phyloP scores from a whole-genome alignment of 805 yeast genomes.

The Millerozyma acaciae region DNA sequence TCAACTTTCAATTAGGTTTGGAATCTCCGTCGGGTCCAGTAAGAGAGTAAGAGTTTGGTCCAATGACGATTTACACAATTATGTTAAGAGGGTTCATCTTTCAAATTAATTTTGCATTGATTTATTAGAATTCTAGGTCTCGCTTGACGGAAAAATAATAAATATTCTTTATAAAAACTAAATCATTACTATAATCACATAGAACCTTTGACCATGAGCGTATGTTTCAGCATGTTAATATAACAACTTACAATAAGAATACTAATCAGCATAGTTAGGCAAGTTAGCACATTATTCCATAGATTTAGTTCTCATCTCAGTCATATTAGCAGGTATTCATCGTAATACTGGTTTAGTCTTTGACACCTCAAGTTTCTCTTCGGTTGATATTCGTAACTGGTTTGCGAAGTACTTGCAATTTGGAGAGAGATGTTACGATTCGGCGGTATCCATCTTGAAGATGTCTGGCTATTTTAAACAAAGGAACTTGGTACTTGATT shows the following conservation, averaged over 20 bases:
- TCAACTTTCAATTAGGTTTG: conserved; percentile 44
- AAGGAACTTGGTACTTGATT: conserved; percentile 34
- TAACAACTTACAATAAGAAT: conserved; percentile 1
- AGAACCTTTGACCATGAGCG: conserved; percentile 1
- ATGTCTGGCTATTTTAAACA: conserved; percentile 50
- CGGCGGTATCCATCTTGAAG: conserved; percentile 42
- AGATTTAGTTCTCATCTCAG: conserved; percentile 74
- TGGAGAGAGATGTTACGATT: conserved; percentile 60
- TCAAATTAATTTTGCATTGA: neutral
- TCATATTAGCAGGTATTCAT: conserved; percentile 82
- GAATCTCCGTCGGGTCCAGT: conserved; percentile 34
- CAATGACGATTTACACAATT: conserved; percentile 42
- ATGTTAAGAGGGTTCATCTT: conserved; percentile 39
- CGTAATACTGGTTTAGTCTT: conserved; percentile 73
- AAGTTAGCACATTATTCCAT: conserved; percentile 66
- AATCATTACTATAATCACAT: neutral
- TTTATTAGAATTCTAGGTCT: conserved; percentile 1
- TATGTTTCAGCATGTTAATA: neutral
- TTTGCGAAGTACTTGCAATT: conserved; percentile 50
- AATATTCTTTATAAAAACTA: conserved; percentile 1
- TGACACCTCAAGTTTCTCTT: conserved; percentile 47
- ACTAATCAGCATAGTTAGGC: conserved; percentile 44
- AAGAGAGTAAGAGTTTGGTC: conserved; percentile 66
- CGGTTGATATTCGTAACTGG: conserved; percentile 43
- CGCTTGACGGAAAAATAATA: neutral